Evolutionary conservation across 2,329 filamentous ascomycete genomes (phyloP).

Genomic region (Blastomyces gilchristii): DNA sequence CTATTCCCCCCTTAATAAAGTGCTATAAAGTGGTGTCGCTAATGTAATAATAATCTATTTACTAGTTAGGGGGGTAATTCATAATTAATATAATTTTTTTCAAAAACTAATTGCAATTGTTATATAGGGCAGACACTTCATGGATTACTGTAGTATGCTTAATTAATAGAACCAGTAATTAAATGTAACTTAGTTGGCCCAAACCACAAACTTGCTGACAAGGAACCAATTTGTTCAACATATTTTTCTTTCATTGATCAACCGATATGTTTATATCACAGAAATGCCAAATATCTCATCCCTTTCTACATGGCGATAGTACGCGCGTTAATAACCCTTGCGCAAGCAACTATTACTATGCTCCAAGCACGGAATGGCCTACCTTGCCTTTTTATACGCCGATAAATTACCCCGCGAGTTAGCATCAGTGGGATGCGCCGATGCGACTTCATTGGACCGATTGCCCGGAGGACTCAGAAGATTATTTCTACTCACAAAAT

Average conservation of each 20-base stretch:
- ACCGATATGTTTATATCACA: too few species aligned
- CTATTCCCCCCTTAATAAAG: neutral
- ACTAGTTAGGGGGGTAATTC: neutral
- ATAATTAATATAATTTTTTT: neutral
- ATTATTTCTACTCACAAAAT: neutral
- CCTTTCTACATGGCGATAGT: neutral
- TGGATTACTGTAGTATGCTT: too few species aligned
- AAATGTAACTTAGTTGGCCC: too few species aligned
- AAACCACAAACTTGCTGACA: too few species aligned
- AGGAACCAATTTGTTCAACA: too few species aligned
- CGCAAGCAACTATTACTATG: too few species aligned
- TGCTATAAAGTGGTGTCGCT: neutral
- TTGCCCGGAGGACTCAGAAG: neutral
- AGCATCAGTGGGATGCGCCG: neutral
- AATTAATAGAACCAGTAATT: too few species aligned
- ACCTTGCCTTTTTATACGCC: neutral
- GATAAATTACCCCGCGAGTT: neutral
- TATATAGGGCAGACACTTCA: too few species aligned
- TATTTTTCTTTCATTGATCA: too few species aligned
- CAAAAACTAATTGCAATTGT: too few species aligned
- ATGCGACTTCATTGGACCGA: neutral
- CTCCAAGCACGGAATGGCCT: neutral
- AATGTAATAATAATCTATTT: neutral
- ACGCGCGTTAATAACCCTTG: neutral
- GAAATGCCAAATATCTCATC: too few species aligned